Percentiles rank a stretch among this genome's conserved stretches.
phyloP scores from a whole-genome alignment of 495 filamentous ascomycete species.

The Margaritispora aquatica region DNA sequence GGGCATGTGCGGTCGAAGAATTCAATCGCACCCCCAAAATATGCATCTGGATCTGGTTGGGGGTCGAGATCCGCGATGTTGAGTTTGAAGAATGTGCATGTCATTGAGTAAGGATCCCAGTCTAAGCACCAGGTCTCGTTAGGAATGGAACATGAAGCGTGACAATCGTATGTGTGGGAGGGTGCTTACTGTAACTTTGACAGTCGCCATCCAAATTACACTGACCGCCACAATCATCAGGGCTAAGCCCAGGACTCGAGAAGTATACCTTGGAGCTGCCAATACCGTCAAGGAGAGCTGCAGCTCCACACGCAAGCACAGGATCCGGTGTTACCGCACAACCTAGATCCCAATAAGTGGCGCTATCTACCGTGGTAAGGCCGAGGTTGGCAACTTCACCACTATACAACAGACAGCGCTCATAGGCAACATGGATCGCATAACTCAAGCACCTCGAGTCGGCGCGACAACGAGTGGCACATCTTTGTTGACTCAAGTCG shows the following conservation, averaged over 20 bases:
- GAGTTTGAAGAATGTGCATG: neutral
- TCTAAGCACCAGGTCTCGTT: too few species aligned
- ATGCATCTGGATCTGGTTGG: too few species aligned
- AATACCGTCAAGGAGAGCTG: neutral
- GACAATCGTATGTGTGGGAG: neutral
- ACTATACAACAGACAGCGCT: too few species aligned
- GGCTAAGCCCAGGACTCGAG: too few species aligned
- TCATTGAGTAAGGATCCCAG: neutral
- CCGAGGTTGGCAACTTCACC: too few species aligned
- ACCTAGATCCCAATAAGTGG: neutral
- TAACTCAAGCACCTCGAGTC: too few species aligned
- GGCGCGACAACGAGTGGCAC: too few species aligned
- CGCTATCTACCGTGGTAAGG: neutral
- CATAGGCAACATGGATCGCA: too few species aligned
- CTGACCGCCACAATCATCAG: neutral
- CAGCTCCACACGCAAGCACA: neutral
- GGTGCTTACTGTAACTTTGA: neutral
- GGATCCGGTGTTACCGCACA: neutral
- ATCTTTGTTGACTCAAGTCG: too few species aligned
- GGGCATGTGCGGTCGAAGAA: too few species aligned
- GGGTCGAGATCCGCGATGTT: neutral
- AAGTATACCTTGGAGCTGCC: neutral
- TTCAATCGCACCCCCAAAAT: too few species aligned
- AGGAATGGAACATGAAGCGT: too few species aligned
- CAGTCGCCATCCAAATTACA: neutral